Percentiles rank a stretch among this genome's conserved stretches.
phyloP scores from a whole-genome alignment of 1,284 basidiomycete genomes.

The Fistulina hepatica region DNA sequence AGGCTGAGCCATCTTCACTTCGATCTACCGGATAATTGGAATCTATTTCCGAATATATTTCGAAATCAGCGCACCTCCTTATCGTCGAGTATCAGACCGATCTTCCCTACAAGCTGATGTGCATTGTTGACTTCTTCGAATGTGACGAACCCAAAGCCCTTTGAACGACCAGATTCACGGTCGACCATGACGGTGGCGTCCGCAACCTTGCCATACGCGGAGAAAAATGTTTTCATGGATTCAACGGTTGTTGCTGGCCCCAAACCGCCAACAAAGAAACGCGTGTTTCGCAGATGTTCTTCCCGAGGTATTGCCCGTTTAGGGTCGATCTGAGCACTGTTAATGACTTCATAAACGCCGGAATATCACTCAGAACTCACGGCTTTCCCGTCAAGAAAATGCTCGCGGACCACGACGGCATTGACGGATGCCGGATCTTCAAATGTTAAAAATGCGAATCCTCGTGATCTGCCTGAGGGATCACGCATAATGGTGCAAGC shows the following conservation, averaged over 20 bases:
- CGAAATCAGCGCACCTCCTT: conserved; percentile 44
- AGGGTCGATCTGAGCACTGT: conserved; percentile 72
- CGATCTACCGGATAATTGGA: conserved; percentile 44
- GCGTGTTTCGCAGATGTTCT: conserved; percentile 72
- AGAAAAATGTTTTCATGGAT: conserved; percentile 71
- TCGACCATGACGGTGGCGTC: conserved; percentile 94
- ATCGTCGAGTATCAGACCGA: conserved; percentile 65
- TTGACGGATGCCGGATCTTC: conserved; percentile 74
- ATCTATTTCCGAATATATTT: not conserved
- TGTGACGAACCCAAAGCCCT: conserved; percentile 91
- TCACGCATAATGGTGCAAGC: conserved; percentile 96
- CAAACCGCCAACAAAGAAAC: conserved; percentile 85
- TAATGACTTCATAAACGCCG: conserved; percentile 7
- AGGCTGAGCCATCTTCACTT: conserved; percentile 79
- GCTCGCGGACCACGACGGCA: conserved; percentile 74
- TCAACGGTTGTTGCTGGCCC: conserved; percentile 72
- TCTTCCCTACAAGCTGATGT: conserved; percentile 60
- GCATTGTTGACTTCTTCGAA: conserved; percentile 72
- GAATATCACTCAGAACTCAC: conserved; percentile 28
- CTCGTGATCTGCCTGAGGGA: conserved; percentile 78
- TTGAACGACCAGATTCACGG: conserved; percentile 79
- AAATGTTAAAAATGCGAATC: conserved; percentile 94
- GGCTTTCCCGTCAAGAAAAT: conserved; percentile 85
- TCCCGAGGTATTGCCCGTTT: conserved; percentile 89
- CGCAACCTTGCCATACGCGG: conserved; percentile 69